Conservation (phyloP, 805 yeast species). For the Saturnispora dispora region DNA sequence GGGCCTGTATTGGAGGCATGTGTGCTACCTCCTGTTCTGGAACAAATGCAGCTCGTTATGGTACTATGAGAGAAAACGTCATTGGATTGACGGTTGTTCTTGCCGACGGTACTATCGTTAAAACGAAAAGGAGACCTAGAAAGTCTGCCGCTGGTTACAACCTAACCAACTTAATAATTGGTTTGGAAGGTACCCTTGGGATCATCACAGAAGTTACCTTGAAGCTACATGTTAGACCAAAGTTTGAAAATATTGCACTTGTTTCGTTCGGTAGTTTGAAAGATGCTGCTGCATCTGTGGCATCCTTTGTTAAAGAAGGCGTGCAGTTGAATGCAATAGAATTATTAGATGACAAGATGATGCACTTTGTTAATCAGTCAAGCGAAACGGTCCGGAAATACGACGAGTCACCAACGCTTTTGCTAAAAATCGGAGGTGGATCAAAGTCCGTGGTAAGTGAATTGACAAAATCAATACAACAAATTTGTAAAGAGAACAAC, state of each 20-base stretch:
- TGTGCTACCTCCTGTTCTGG: constrained; percentile 74
- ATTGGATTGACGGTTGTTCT: constrained; percentile 62
- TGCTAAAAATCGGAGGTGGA: constrained; percentile 67
- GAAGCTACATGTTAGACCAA: constrained; percentile 54
- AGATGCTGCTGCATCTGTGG: constrained; percentile 66
- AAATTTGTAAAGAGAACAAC: constrained; percentile 37
- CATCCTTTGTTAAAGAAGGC: constrained; percentile 56
- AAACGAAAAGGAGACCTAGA: constrained; percentile 66
- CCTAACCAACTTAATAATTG: constrained; percentile 66
- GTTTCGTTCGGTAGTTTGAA: constrained; percentile 55
- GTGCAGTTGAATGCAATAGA: constrained; percentile 74
- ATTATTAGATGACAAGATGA: constrained; percentile 61
- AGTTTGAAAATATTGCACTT: constrained; percentile 55
- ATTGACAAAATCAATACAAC: constrained; percentile 39
- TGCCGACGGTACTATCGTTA: constrained; percentile 71
- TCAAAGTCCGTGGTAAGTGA: constrained; percentile 39
- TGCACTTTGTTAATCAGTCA: constrained; percentile 58
- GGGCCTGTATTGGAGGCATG: constrained; percentile 75
- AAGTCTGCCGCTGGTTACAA: constrained; percentile 78
- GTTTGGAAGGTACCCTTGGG: constrained; percentile 77
- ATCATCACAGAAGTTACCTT: constrained; percentile 62
- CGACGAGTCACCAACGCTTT: constrained; percentile 64
- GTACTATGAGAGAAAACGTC: constrained; percentile 72
- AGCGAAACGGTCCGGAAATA: constrained; percentile 46
- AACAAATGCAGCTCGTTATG: constrained; percentile 69